Base-by-base conservation (phyloP, 805 yeast genomes). In the Myxozyma melibiosi region DNA sequence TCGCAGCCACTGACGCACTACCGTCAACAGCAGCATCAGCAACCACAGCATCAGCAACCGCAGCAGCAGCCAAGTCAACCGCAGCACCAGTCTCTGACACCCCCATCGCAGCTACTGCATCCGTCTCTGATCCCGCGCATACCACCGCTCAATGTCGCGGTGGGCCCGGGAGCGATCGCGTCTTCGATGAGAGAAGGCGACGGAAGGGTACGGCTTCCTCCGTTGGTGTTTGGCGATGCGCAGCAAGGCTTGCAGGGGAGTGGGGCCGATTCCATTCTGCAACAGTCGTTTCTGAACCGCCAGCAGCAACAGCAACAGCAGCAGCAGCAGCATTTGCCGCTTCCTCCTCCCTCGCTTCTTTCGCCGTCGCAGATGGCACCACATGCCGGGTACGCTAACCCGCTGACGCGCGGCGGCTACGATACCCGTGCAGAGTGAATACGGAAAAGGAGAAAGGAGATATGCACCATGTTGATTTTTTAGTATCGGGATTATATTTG, bases 121-220 rank as follows among this genome's bases (percentile, higher is more conserved):
- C 49, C 53, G 22, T 47, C 52, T 3, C 24, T 47, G 22, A 22
- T 25, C n/a, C 53, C 51, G 38, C 38, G 49, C 13, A 25, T 28
- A 28, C 40, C 47, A 24, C 47, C 25, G 38, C 33, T 28, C 14
- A 25, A 34, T 31, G n/a, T 30, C 16, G 18, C 52, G 16, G 16
- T 27, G 33, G 37, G 46, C 16, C 6, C 48, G 18, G 42, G 25
- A 18, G 22, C 48, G 27, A 11, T 48, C n/a, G 30, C 39, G 37
- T 20, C 25, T 2, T 20, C 43, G 9, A 35, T 40, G 34, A 16
- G 51, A 34, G 54, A 55, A 18, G 31, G 44, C 18, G 51, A 45
- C 20, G 57, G 61, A 18, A 45, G 57, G 6, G 45, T 50, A 13
- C 46, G 31, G 34, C 48, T 57, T 20, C 61, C 61, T 34, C 60